phyloP scores from a whole-genome alignment of 306 rosid genomes.

The Pueraria montana region DNA sequence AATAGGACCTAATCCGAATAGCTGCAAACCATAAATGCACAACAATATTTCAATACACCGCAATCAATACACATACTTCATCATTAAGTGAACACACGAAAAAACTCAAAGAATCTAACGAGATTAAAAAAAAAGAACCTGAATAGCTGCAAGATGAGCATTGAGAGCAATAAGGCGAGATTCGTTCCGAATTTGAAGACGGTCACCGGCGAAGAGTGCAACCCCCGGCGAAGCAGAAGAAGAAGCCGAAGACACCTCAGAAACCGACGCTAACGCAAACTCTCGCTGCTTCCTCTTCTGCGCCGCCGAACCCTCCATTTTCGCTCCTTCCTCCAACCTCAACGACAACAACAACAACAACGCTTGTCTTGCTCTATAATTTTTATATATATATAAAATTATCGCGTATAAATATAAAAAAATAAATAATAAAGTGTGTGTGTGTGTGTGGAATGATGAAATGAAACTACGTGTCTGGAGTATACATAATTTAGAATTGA shows the following conservation, averaged over 20 bases:
- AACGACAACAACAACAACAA: conserved; percentile 46
- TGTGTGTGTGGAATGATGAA: background rate
- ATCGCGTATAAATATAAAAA: background rate
- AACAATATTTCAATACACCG: background rate
- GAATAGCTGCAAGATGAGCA: conserved; percentile 65
- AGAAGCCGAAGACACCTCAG: conserved; percentile 55
- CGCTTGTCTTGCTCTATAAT: background rate
- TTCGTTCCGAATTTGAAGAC: conserved; percentile 58
- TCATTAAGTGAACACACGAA: background rate
- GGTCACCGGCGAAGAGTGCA: conserved; percentile 61
- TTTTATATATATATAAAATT: background rate
- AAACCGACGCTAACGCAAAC: conserved; percentile 65
- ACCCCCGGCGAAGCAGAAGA: conserved; percentile 54
- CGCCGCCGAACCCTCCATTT: conserved; percentile 69
- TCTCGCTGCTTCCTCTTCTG: conserved; percentile 57
- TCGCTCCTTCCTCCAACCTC: conserved; percentile 33
- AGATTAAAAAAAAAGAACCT: conserved; percentile 54
- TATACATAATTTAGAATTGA: background rate
- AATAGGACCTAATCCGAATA: conserved; percentile 70
- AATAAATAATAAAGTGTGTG: background rate
- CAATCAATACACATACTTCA: conserved; percentile 10
- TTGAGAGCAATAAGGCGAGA: conserved; percentile 50
- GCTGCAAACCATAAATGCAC: conserved; percentile 58
- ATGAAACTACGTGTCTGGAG: background rate
- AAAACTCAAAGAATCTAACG: background rate